These are phyloP conservation scores for Heterobasidion occidentale DNA, from an alignment of 1,284 basidiomycete genomes.

Conservation along the genomic window DNA sequence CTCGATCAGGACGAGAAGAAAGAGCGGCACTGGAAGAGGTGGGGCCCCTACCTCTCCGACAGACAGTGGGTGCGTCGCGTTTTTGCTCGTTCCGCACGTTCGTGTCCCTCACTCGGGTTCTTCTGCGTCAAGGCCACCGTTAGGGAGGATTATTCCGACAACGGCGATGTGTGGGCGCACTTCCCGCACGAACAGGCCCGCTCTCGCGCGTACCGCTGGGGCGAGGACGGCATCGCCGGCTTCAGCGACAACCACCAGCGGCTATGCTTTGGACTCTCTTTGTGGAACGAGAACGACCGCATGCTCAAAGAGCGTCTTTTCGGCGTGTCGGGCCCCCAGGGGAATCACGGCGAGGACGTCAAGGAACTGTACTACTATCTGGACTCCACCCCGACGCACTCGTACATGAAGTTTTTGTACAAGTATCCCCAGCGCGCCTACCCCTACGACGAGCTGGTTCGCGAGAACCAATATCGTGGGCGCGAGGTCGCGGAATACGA, in stretches of 20 bases:
- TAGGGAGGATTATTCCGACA: constrained; percentile 93
- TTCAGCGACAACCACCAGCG: constrained; percentile 96
- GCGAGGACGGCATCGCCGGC: constrained; percentile 95
- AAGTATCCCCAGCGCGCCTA: constrained; percentile 92
- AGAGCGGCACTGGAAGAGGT: constrained; percentile 89
- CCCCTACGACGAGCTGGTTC: constrained; percentile 91
- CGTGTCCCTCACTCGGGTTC: neutral
- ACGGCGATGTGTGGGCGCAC: constrained; percentile 97
- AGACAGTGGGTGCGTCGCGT: constrained; percentile 82
- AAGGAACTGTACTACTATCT: constrained; percentile 99
- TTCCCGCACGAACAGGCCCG: constrained; percentile 95
- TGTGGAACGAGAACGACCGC: constrained; percentile 94
- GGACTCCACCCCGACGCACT: constrained; percentile 96
- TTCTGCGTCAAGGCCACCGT: constrained; percentile 72
- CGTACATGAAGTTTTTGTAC: constrained; percentile 99
- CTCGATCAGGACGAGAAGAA: constrained; percentile 64
- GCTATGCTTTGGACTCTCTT: constrained; percentile 81
- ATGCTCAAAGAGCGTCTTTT: constrained; percentile 97
- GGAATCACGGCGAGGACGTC: constrained; percentile 98
- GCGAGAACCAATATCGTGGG: constrained; percentile 76
- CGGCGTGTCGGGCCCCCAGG: constrained; percentile 91
- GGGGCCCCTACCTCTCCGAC: constrained; percentile 97
- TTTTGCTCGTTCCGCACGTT: neutral
- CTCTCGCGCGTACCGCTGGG: constrained; percentile 95
- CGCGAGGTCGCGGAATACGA: constrained; percentile 91